Base-by-base conservation (phyloP, 2,329 filamentous ascomycete species). In the Delphinella strobiligena region DNA sequence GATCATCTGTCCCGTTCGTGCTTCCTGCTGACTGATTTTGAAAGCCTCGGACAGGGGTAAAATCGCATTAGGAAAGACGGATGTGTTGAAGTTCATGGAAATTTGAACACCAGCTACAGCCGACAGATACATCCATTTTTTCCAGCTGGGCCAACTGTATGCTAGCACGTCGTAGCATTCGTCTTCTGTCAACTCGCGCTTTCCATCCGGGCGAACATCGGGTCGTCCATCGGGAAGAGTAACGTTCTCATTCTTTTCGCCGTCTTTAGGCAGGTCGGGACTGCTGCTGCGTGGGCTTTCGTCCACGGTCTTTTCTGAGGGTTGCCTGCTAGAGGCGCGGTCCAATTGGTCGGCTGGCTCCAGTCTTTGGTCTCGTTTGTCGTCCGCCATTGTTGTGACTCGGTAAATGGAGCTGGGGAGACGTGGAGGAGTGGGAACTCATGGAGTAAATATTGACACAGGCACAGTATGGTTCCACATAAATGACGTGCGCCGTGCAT, bases 1-100 rank as follows among this genome's bases (percentile, higher is more conserved):
- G 46, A 87, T 74, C 62, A 82, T 80, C 43, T 82, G 81, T 54
- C 84, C 84, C 41, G 75, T 72, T 40, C 82, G 74, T 4, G 79
- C 82, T 3, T 72, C 75, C 56, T 85, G 80, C 19, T 64, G 63
- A 45, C 76, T 80, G 45, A 89, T 78, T 34, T 62, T 49, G 48
- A 83, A 91, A 45, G 86, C 71, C 15, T 78, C 64, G 0, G 72
- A 65, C 9, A 71, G 60, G 10, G 55, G 56, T 2, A 41, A 45
- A 10, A 69, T 59, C 3, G 55, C 66, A 40, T 67, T 69, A 9
- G 66, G 59, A 42, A 66, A 71, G 37, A 70, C 56, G 4, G 62
- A 64, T 0, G 67, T 62, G 47, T 71, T 71, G 45, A 67, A 61
- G 47, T 71, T 71, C 60, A 71, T 71, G 12, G 61, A 66, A 10